phyloP scores from a whole-genome alignment of 2,329 filamentous ascomycete species.

The Ramichloridium luteum region DNA sequence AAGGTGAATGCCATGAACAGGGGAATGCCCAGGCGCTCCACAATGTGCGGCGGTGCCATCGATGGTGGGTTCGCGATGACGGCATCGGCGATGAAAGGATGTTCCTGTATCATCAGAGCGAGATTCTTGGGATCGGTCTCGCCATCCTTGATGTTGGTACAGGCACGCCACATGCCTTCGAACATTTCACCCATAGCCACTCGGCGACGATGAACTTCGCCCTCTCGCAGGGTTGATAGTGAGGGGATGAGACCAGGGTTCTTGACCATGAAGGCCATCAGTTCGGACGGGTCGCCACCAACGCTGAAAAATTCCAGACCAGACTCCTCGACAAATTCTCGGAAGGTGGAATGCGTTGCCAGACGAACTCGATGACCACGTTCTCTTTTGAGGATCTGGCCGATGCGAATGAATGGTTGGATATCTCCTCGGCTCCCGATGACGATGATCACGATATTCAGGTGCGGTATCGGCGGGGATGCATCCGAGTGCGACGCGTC shows the following conservation, averaged over 20 bases:
- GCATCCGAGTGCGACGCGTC: slow-evolving; percentile 15
- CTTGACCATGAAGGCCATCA: slow-evolving; percentile 85
- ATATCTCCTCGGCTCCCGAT: slow-evolving; percentile 71
- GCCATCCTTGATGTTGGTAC: slow-evolving; percentile 60
- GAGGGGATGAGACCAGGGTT: slow-evolving; percentile 67
- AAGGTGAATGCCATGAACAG: slow-evolving; percentile 49
- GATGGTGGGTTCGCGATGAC: slow-evolving; percentile 76
- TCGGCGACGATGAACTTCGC: slow-evolving; percentile 57
- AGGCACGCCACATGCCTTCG: slow-evolving; percentile 68
- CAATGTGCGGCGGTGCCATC: slow-evolving; percentile 59
- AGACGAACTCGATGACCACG: slow-evolving; percentile 66
- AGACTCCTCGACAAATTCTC: slow-evolving; percentile 60
- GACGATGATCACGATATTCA: slow-evolving; percentile 76
- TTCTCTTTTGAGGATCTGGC: slow-evolving; percentile 56
- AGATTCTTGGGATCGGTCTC: slow-evolving; percentile 48
- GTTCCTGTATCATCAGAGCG: slow-evolving; percentile 51
- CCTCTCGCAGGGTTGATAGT: slow-evolving; percentile 57
- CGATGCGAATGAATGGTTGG: slow-evolving; percentile 67
- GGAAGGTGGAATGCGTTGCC: slow-evolving; percentile 67
- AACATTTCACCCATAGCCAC: slow-evolving; percentile 71
- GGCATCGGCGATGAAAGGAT: slow-evolving; percentile 58
- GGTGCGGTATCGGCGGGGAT: slow-evolving; percentile 28
- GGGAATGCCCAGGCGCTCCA: slow-evolving; percentile 64
- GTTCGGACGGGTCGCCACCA: slow-evolving; percentile 64
- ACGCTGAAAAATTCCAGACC: slow-evolving; percentile 71